Conservation (phyloP, 2,329 filamentous ascomycete genomes). For the Paracorniculantispora psalliotae region DNA sequence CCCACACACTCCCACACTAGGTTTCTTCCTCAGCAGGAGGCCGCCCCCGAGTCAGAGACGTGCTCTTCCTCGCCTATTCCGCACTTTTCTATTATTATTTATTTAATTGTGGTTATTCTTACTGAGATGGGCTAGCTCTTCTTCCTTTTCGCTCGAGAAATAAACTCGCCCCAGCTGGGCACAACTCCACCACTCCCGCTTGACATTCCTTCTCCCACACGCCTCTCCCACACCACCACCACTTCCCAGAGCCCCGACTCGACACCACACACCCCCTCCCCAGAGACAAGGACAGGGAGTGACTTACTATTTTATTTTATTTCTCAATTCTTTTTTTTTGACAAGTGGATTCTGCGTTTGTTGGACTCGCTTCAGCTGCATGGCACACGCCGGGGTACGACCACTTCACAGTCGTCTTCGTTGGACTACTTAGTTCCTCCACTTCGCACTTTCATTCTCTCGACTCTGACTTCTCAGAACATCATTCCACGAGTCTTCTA, state of each 20-base stretch:
- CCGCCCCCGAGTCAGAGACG: no score
- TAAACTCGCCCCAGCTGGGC: background rate
- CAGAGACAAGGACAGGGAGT: background rate
- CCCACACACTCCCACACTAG: no score
- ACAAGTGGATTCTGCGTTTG: slow-evolving; percentile 4
- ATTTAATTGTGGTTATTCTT: background rate
- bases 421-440: slow-evolving; percentile 11
- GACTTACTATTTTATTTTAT: no score
- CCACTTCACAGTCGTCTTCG: background rate
- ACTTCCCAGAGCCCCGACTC: background rate
- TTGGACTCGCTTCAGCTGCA: slow-evolving; percentile 6
- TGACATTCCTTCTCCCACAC: background rate
- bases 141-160: background rate
- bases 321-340: no score
- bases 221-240: background rate
- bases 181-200: background rate
- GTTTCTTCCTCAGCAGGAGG: no score
- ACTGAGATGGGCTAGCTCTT: no score
- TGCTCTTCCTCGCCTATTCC: no score
- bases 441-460: slow-evolving; percentile 8
- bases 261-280: background rate
- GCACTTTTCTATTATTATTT: background rate
- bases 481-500: background rate
- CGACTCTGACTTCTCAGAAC: background rate
- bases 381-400: slow-evolving; percentile 6